Percentiles rank a stretch among this genome's conserved stretches.
phyloP scores from a whole-genome alignment of 2,329 filamentous ascomycete species.

The Trichoderma brevicompactum region DNA sequence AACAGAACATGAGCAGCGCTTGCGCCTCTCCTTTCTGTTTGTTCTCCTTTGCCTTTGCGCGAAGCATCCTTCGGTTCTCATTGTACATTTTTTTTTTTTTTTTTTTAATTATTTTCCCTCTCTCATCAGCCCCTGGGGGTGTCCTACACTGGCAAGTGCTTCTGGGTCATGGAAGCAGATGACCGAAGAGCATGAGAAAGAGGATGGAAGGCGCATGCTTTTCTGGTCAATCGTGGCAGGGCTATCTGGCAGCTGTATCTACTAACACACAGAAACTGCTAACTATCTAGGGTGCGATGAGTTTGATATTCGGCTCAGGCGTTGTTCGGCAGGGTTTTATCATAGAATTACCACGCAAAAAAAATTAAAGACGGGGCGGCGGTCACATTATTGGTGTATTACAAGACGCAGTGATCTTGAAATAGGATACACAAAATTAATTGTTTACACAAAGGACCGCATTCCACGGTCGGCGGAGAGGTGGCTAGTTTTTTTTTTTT shows the following conservation, averaged over 20 bases:
- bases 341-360: constrained; percentile 38
- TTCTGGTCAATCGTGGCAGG: background rate
- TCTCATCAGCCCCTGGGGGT: background rate
- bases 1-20: constrained; percentile 42
- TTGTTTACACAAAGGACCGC: constrained; percentile 14
- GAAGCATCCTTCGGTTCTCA: background rate
- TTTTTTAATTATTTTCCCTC: background rate
- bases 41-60: background rate
- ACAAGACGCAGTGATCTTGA: constrained; percentile 25
- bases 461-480: background rate
- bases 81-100: constrained; percentile 16
- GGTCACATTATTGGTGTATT: constrained; percentile 24
- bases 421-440: constrained; percentile 26
- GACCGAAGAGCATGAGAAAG: background rate
- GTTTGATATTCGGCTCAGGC: constrained; percentile 38
- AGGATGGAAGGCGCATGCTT: constrained; percentile 10
- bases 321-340: constrained; percentile 39
- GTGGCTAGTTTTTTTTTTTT: constrained; percentile 4
- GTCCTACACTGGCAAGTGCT: background rate
- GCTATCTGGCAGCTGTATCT: background rate
- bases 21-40: background rate
- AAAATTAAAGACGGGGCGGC: constrained; percentile 16
- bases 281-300: constrained; percentile 26
- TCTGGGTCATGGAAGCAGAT: background rate
- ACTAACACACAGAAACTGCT: constrained; percentile 13